These are phyloP conservation scores for Aspergillus floridensis DNA, from an alignment of 2,329 filamentous ascomycete species.

Conservation along the genomic window DNA sequence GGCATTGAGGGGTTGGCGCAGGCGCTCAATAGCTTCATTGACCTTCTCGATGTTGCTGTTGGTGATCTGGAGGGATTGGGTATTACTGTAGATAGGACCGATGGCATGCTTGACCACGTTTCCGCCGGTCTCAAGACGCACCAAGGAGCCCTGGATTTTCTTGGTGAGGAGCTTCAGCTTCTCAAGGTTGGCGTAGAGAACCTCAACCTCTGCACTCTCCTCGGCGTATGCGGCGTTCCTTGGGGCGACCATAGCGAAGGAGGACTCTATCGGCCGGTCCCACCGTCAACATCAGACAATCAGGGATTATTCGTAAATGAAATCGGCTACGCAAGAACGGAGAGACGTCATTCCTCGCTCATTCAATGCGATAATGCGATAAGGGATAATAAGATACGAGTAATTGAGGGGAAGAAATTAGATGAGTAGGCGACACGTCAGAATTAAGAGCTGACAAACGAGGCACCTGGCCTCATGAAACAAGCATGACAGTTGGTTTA, in stretches of 20 bases:
- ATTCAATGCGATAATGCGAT: background rate
- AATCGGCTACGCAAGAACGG: constrained; percentile 4
- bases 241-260: constrained; percentile 50
- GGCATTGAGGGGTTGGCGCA: constrained; percentile 88
- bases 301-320: constrained; percentile 5
- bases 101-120: constrained; percentile 90
- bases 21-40: constrained; percentile 78
- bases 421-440: background rate
- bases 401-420: background rate
- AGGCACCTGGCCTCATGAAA: constrained; percentile 25
- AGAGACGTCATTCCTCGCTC: constrained; percentile 12
- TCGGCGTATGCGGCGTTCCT: constrained; percentile 61
- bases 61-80: constrained; percentile 81
- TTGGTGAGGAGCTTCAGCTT: constrained; percentile 92
- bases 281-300: constrained; percentile 15
- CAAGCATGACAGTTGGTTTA: background rate
- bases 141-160: constrained; percentile 87
- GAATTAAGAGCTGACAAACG: constrained; percentile 12
- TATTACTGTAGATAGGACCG: constrained; percentile 88
- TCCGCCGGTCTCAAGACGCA: constrained; percentile 79
- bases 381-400: background rate
- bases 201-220: constrained; percentile 67
- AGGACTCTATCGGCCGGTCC: constrained; percentile 17
- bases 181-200: constrained; percentile 69
- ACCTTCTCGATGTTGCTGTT: constrained; percentile 86